phyloP scores from a whole-genome alignment of 1,284 basidiomycete species.

The Tilletia walkeri region DNA sequence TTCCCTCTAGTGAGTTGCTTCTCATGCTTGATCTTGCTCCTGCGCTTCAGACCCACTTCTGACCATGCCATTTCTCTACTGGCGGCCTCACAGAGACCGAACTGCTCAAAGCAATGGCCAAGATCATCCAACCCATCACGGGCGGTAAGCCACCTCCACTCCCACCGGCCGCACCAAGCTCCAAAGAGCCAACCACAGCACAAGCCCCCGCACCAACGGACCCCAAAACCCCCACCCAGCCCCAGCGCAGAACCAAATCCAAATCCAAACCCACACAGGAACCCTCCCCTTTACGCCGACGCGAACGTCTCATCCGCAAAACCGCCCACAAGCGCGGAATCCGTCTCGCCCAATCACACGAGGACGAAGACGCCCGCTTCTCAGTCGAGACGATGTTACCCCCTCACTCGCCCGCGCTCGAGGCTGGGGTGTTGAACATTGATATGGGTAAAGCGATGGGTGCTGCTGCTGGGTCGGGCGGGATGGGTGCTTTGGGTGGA shows the following conservation, averaged over 20 bases:
- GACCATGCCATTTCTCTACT: background rate
- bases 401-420: conserved; percentile 46
- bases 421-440: conserved; percentile 48
- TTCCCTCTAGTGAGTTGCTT: conserved; percentile 59
- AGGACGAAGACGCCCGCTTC: conserved; percentile 18
- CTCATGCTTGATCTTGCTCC: background rate
- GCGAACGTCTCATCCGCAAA: conserved; percentile 14
- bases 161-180: background rate
- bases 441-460: conserved; percentile 48
- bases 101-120: conserved; percentile 58
- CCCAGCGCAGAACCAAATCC: background rate
- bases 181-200: background rate
- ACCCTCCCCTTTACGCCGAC: background rate
- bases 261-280: background rate
- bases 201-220: background rate
- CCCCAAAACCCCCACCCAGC: background rate
- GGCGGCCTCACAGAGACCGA: conserved; percentile 65
- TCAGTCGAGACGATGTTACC: conserved; percentile 30
- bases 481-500: conserved; percentile 43
- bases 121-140: conserved; percentile 37
- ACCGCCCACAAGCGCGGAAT: conserved; percentile 18
- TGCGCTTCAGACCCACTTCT: background rate
- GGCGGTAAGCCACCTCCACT: conserved; percentile 46
- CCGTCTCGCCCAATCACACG: conserved; percentile 28
- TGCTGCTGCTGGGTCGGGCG: conserved; percentile 34